Evolutionary conservation across 305 asterid genomes (phyloP), one percentile per base, ranked within the genome.

Genomic region (Rubia tinctorum): DNA sequence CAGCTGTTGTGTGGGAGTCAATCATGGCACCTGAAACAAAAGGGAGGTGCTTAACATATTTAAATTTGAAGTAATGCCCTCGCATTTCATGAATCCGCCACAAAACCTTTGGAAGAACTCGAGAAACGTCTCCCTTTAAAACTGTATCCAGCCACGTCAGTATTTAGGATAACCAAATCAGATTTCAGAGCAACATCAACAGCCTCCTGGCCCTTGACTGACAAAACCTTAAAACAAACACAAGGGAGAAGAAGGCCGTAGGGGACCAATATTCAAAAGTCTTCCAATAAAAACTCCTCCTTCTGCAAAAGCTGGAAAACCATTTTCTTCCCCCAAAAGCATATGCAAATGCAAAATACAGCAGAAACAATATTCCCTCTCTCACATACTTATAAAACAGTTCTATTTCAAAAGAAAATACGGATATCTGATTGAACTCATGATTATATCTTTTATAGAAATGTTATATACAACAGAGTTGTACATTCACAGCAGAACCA

Each of bases 51-150:
- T 88, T 94, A 66, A 94, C 98, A 82, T 88, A 91, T 84, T 91
- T 96, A 93, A 88, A 85, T 78, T 85, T 94, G 85, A 94, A 94
- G 88, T 94, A 94, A 87, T 94, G 98, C 84, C 98, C 99, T 71
- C 99, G 86, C 99, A 94, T 94, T 86, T 94, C 99, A 86, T 94
- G 99, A 80, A 94, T 94, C 98, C 99, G 92, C 99, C 99, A 91
- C 84, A 94, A 92, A 81, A 94, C 88, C 93, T 94, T 94, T 78
- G 99, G 96, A 80, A 90, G 93, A 25, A 94, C 93, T 75, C 80
- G 90, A 62, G 86, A 81, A 80, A 89, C 90, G 75, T 84, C 81
- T 75, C 87, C 96, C 74, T 90, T 89, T 67, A 91, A 88, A 88
- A 91, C 98, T 76, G 89, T 82, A 83, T 91, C 99, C 79, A 94